Evolutionary conservation across 257 asterid genomes (phyloP).

Genomic region (Plantago elongata): DNA sequence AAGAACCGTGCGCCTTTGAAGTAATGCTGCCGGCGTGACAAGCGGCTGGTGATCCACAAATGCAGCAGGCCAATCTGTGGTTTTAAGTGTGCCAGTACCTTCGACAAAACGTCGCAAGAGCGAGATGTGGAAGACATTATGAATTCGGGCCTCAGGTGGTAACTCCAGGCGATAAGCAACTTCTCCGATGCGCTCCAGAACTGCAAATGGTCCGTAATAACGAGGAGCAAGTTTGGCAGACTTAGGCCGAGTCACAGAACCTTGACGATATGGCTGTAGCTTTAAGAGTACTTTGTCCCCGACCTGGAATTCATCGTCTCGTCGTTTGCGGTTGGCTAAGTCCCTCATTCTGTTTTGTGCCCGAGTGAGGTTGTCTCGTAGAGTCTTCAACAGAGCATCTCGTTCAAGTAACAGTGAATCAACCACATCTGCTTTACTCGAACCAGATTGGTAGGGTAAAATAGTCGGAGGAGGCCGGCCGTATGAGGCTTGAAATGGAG

Average conservation of each 20-base stretch:
- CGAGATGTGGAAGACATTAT: background rate
- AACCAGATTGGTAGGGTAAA: background rate
- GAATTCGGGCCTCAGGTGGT: background rate
- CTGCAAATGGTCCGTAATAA: background rate
- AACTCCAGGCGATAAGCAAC: background rate
- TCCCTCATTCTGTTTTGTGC: background rate
- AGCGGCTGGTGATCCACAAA: too few species aligned
- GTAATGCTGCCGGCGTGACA: too few species aligned
- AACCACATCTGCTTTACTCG: background rate
- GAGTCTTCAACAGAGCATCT: background rate
- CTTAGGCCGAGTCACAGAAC: background rate
- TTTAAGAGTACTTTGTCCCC: too few species aligned
- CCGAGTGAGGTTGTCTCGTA: background rate
- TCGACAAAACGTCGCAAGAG: too few species aligned
- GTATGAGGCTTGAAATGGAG: background rate
- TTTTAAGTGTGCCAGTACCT: too few species aligned
- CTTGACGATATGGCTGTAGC: too few species aligned
- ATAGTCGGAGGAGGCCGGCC: background rate
- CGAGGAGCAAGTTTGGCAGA: background rate
- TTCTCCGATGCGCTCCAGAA: background rate
- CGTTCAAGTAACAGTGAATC: background rate
- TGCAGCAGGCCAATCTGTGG: too few species aligned
- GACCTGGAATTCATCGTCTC: background rate
- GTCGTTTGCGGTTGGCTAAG: background rate
- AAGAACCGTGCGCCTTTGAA: too few species aligned